These are phyloP conservation scores for Penicillium sp. DNA, from an alignment of 2,329 filamentous ascomycete species.

Conservation along the genomic window DNA sequence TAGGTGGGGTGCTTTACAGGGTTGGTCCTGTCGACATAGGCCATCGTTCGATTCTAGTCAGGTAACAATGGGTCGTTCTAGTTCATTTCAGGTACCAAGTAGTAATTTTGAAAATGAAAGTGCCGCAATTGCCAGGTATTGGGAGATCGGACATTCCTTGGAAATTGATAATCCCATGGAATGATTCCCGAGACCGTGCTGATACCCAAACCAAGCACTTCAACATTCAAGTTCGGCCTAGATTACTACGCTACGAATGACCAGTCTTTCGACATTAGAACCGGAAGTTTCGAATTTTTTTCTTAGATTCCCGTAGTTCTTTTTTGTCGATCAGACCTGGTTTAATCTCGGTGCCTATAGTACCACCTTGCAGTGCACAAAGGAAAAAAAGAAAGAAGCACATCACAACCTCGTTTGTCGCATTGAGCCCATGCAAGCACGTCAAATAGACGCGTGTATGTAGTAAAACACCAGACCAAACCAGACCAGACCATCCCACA, in stretches of 20 bases:
- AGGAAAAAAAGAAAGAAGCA: slow-evolving; percentile 18
- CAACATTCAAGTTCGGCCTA: background rate
- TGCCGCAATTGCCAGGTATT: background rate
- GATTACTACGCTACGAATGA: background rate
- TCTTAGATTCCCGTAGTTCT: slow-evolving; percentile 29
- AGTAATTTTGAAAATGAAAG: no score
- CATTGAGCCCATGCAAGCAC: slow-evolving; percentile 34
- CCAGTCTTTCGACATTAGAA: slow-evolving; percentile 19
- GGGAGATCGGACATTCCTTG: background rate
- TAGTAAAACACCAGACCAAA: slow-evolving; percentile 30
- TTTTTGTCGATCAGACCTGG: slow-evolving; percentile 23
- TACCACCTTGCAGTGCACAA: slow-evolving; percentile 15
- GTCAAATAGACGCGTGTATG: slow-evolving; percentile 25
- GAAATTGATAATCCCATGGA: background rate
- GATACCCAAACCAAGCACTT: background rate
- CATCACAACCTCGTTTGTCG: slow-evolving; percentile 35
- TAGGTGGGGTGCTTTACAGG: no score
- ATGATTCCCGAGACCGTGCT: background rate
- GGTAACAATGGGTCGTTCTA: no score
- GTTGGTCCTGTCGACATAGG: no score
- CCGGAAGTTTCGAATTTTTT: slow-evolving; percentile 34
- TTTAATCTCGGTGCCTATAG: slow-evolving; percentile 16
- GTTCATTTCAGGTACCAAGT: no score
- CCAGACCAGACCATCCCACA: slow-evolving; percentile 27
- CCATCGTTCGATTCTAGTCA: no score